Evolutionary conservation across 352 stramenopile genomes (phyloP), one percentile per base, ranked within the genome.

Genomic region (Phytophthora lateralis): DNA sequence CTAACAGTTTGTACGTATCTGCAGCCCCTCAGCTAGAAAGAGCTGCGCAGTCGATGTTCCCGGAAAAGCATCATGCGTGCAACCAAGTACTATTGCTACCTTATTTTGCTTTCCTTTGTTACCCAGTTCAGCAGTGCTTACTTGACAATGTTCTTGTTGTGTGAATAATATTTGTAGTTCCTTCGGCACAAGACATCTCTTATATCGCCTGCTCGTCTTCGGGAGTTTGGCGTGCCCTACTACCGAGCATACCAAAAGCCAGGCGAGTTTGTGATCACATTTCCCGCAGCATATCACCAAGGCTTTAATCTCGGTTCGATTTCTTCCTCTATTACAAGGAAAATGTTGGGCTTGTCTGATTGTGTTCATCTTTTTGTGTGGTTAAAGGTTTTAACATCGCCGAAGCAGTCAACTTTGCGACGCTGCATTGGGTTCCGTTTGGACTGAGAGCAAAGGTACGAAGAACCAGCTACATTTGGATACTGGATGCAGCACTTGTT

Each of bases 131-230:
- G n/a, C 12, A 10, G 34, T 39, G 34, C 34, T 39, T n/a, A 39
- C 34, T 17, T 11, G 11, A 6, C 12, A 39, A 39, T 39, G 15
- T 17, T 39, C 12, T 38, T 17, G 11, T 15, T 9, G 4, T 3
- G 10, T 17, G 15, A 39, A 38, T 34, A 20, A 20, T 14, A 34
- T 5, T 41, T 30, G 26, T n/a, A 98, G 78, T 97, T 97, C 69
- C 74, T 98, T 60, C 89, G 93, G 0, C 93, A 98, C 78, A 98
- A 98, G 61, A 98, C 91, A 17, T 96, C 82, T 8, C 69, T 98
- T 42, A 88, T 98, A 39, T 96, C 90, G 2, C 92, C 92, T 2
- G 63, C 75, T 12, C 69, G 86, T 11, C 78, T 98, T 7, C 79
- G 86, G 55, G 79, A 94, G 51, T 92, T 92, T 51, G 78, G 84